Base-by-base conservation (phyloP, 176 grass and related monocot species). In the Elaeis guineensis region DNA sequence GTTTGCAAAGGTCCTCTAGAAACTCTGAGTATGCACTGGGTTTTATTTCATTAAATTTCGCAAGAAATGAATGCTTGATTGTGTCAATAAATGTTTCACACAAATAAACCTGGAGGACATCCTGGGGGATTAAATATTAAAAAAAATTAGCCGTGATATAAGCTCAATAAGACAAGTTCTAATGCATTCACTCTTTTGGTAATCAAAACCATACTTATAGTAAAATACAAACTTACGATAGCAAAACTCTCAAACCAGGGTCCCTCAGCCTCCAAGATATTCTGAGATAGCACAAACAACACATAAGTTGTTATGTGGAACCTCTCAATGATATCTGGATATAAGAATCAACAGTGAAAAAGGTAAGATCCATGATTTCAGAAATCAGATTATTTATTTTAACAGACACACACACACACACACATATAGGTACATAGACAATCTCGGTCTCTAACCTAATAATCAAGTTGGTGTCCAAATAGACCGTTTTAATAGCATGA, bases 31-130 rank as follows among this genome's bases (percentile, higher is more conserved):
- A 98, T 64, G 87, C 84, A 67, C 76, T 50, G 16, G 87, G 93
- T 70, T 98, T 98, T 67, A 98, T 91, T 75, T 98, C 93, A 85
- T 98, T 98, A 68, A 97, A 92, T 70, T 97, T 97, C 67, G 87
- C 87, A 82, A 97, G 87, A 58, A 97, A 97, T 9, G 93, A 98
- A 78, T 98, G 93, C 60, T 98, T 98, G 59, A 98, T 91, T 64
- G 84, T 75, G 79, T 98, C 93, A 50, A 98, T 87, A 65, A 98
- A 49, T 66, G 91, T 80, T 81, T 98, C 93, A 59, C 93, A 98
- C 62, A 98, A 58, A 80, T 75, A 92, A 53, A 98, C 93, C 70
- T 80, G 72, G 16, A 73, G 72, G 6, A 80, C 87, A 85, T 98
- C 91, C 93, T 98, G 81, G 57, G 2, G 9, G 11, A 12, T 44